phyloP scores from a whole-genome alignment of 176 grass and related monocot genomes.

The Aechmea fasciata region DNA sequence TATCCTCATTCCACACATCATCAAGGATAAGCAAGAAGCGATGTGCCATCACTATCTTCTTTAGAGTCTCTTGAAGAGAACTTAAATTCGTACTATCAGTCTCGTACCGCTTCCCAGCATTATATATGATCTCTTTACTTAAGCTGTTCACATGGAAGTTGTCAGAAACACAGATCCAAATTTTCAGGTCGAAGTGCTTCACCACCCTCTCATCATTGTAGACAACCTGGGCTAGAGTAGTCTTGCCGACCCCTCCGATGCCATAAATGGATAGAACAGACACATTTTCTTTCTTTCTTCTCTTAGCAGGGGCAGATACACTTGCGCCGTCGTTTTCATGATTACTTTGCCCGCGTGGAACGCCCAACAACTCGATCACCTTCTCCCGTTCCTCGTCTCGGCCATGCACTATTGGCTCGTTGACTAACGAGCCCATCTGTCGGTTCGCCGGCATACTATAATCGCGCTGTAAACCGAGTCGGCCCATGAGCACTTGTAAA shows the following conservation, averaged over 20 bases:
- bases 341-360: background rate
- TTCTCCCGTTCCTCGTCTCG: background rate
- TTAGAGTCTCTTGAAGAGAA: conserved; percentile 15
- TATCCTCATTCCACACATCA: conserved; percentile 36
- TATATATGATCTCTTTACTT: background rate
- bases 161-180: background rate
- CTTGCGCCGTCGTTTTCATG: background rate
- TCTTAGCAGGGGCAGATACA: background rate
- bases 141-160: background rate
- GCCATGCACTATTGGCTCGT: too few relatives aligned
- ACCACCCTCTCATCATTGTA: background rate
- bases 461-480: too few relatives aligned
- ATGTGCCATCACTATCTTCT: background rate
- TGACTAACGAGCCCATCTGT: too few relatives aligned
- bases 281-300: conserved; percentile 1
- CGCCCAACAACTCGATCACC: background rate
- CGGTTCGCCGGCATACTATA: too few relatives aligned
- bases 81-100: background rate
- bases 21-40: conserved; percentile 37
- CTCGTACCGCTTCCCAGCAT: too few relatives aligned
- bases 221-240: background rate
- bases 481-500: too few relatives aligned
- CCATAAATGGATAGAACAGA: background rate
- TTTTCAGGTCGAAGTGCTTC: background rate
- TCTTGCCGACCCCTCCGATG: background rate